phyloP scores from a whole-genome alignment of 441 rosid species.

The Breynia disticha region DNA sequence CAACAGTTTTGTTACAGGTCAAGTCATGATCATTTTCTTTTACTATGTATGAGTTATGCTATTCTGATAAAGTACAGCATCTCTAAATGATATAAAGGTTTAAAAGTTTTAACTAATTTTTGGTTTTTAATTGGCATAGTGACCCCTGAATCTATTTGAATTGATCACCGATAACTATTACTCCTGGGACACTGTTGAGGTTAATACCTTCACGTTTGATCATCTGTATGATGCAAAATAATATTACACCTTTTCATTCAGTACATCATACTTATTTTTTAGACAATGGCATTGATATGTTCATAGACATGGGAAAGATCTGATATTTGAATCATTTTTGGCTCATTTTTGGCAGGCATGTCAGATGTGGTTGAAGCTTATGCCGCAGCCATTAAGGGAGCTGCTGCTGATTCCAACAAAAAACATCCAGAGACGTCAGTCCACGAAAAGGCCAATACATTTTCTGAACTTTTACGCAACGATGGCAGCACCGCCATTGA shows the following conservation, averaged over 20 bases:
- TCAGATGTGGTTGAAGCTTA: constrained; percentile 86
- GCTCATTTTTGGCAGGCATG: constrained; percentile 49
- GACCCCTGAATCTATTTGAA: too few relatives aligned
- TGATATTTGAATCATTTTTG: too few relatives aligned
- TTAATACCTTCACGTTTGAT: too few relatives aligned
- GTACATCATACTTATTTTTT: too few relatives aligned
- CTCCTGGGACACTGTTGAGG: too few relatives aligned
- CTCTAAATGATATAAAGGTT: background rate
- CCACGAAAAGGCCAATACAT: constrained; percentile 56
- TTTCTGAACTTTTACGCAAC: constrained; percentile 51
- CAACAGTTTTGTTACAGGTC: constrained; percentile 83
- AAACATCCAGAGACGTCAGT: constrained; percentile 39
- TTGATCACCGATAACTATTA: too few relatives aligned
- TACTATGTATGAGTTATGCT: background rate
- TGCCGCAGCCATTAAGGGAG: constrained; percentile 51
- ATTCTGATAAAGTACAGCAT: background rate
- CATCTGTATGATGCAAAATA: too few relatives aligned
- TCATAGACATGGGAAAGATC: too few relatives aligned
- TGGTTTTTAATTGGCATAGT: too few relatives aligned
- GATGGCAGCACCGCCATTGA: constrained; percentile 51
- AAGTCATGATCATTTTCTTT: constrained; percentile 2
- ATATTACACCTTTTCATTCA: too few relatives aligned
- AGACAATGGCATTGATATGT: too few relatives aligned
- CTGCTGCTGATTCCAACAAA: constrained; percentile 41
- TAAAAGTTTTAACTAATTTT: too few relatives aligned